These are phyloP conservation scores for Colletotrichum karsti DNA, from an alignment of 2,329 filamentous ascomycete genomes.

Conservation along the genomic window DNA sequence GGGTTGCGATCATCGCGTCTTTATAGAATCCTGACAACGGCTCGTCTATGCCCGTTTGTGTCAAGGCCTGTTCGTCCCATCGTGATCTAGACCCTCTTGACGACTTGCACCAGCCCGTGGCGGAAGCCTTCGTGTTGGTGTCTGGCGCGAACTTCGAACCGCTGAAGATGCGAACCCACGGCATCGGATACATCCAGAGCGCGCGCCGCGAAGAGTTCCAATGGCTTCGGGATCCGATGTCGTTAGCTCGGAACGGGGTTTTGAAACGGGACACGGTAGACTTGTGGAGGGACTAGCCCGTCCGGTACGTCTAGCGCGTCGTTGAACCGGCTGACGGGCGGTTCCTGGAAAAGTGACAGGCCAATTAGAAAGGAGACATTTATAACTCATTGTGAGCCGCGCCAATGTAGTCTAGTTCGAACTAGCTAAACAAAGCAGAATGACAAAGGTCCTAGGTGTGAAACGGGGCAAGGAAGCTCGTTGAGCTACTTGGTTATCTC, in stretches of 20 bases:
- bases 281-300: neutral
- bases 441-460: too few species aligned
- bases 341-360: neutral
- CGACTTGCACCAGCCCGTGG: neutral
- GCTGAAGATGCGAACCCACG: neutral
- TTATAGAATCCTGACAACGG: neutral
- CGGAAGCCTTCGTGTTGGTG: neutral
- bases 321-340: neutral
- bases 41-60: neutral
- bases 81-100: neutral
- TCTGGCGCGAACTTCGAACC: neutral
- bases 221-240: neutral
- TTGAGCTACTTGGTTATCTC: too few species aligned
- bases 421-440: too few species aligned
- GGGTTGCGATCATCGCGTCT: neutral
- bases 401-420: too few species aligned
- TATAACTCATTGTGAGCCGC: neutral
- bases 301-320: neutral
- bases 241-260: neutral
- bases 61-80: neutral
- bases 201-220: too few species aligned
- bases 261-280: neutral
- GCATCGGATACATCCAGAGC: neutral
- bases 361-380: neutral
- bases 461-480: too few species aligned